Percentiles rank a stretch among this genome's conserved stretches.
Conservation (phyloP, 192 early-diverging fungal genomes). For the Podila clonocystis region DNA sequence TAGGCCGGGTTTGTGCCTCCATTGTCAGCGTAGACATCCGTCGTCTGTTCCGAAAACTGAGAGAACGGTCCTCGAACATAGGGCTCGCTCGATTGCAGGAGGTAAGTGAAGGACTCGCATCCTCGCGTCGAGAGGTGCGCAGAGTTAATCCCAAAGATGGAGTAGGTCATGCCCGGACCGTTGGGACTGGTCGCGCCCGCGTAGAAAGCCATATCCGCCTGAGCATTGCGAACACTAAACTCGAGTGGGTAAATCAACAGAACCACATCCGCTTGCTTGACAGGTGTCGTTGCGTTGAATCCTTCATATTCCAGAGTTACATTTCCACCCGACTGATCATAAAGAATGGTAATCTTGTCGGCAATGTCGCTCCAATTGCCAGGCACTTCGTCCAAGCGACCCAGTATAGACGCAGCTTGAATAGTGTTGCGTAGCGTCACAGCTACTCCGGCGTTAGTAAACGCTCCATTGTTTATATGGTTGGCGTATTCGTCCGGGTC, state of each 20-base stretch:
- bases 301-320: constrained; percentile 47
- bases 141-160: constrained; percentile 48
- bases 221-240: constrained; percentile 17
- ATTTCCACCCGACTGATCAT: constrained; percentile 19
- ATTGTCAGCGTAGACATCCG: constrained; percentile 37
- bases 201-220: constrained; percentile 35
- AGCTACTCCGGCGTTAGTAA: constrained; percentile 37
- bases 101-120: constrained; percentile 44
- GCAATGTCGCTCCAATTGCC: constrained; percentile 42
- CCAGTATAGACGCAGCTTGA: constrained; percentile 33
- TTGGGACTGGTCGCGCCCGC: constrained; percentile 49
- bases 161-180: constrained; percentile 51
- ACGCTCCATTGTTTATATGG: constrained; percentile 35
- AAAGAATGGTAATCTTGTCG: constrained; percentile 34
- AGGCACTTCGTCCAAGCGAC: constrained; percentile 15
- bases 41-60: constrained; percentile 48
- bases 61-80: constrained; percentile 44
- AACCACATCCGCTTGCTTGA: constrained; percentile 50
- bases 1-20: constrained; percentile 51
- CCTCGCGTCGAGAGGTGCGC: constrained; percentile 40
- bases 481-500: constrained; percentile 51
- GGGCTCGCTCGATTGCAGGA: constrained; percentile 44
- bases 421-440: constrained; percentile 45
- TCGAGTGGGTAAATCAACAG: constrained; percentile 47
- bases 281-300: constrained; percentile 46